Evolutionary conservation across 345 rosid genomes (phyloP).

Genomic region (Citrus maxima): DNA sequence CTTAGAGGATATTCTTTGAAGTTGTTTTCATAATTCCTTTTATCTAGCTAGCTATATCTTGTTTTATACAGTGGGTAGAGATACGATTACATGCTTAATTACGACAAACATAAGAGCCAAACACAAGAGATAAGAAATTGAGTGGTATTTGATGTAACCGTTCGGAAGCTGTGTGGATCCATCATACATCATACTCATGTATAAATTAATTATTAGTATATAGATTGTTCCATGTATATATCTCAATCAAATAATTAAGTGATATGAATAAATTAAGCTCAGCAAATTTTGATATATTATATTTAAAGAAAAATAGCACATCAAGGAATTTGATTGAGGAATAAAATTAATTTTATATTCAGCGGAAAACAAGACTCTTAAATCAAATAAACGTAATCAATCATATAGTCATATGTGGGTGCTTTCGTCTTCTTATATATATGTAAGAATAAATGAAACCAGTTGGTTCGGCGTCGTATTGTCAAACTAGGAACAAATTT

Average conservation of each 20-base stretch:
- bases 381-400: neutral
- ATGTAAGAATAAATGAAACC: neutral
- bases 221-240: neutral
- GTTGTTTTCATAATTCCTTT: neutral
- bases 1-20: conserved; percentile 8
- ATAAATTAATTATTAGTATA: neutral
- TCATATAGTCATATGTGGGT: neutral
- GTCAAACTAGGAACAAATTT: neutral
- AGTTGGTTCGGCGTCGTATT: neutral
- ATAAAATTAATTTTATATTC: conserved; percentile 4
- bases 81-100: neutral
- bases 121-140: neutral
- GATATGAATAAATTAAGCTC: neutral
- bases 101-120: conserved; percentile 7
- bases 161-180: conserved; percentile 2
- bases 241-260: neutral
- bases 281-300: neutral
- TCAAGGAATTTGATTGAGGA: conserved; percentile 8
- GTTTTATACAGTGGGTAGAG: neutral
- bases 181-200: neutral
- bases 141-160: conserved; percentile 3
- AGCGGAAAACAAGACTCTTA: neutral
- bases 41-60: neutral
- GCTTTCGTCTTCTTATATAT: neutral
- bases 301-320: neutral